Conservation (phyloP, 2,329 filamentous ascomycete genomes). For the Capronia americana region DNA sequence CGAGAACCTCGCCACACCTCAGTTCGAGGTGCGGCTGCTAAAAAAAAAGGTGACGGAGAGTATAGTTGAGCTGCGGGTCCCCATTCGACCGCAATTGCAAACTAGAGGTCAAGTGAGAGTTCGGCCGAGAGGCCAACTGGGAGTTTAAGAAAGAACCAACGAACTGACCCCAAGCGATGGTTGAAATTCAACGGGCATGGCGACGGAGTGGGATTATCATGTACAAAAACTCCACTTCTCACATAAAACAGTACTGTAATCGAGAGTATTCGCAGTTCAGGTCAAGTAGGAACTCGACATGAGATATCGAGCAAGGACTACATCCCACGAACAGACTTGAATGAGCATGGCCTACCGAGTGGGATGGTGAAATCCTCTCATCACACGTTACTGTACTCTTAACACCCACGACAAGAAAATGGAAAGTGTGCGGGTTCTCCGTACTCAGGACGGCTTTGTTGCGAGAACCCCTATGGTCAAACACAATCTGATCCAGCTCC, state of each 20-base stretch:
- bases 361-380: not conserved
- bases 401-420: constrained; percentile 6
- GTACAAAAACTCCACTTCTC: constrained; percentile 31
- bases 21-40: not conserved
- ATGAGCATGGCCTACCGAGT: not conserved
- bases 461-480: not conserved
- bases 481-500: constrained; percentile 12
- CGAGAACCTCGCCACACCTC: too few relatives aligned
- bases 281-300: not conserved
- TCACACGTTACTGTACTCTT: constrained; percentile 19
- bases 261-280: not conserved
- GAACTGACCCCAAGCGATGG: not conserved
- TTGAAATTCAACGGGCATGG: constrained; percentile 20
- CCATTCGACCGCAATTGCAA: not conserved
- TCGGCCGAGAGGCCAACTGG: constrained; percentile 5
- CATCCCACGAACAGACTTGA: not conserved
- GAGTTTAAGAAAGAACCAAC: not conserved
- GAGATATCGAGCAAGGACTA: not conserved
- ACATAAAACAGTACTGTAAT: not conserved
- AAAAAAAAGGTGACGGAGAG: not conserved
- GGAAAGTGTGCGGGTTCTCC: constrained; percentile 11
- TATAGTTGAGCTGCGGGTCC: not conserved
- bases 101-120: not conserved
- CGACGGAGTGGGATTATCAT: constrained; percentile 16
- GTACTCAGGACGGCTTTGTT: not conserved